Conservation (phyloP, 768 basidiomycete genomes). For the Termitomyces sp. region DNA sequence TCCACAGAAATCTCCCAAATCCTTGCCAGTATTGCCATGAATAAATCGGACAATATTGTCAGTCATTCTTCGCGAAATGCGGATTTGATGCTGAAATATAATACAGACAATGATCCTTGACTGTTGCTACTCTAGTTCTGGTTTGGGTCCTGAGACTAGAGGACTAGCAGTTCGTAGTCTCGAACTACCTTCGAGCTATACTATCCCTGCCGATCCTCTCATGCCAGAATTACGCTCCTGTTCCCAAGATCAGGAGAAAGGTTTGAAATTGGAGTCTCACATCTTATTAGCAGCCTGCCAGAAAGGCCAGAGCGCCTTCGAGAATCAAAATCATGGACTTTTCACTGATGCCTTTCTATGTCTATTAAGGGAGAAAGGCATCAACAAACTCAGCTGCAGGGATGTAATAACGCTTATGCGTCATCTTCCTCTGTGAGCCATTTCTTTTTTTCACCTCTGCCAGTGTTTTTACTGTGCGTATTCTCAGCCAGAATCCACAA, state of each 20-base stretch:
- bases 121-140: slow-evolving; percentile 4
- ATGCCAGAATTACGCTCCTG: neutral
- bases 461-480: neutral
- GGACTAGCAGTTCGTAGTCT: neutral
- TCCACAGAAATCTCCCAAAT: neutral
- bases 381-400: slow-evolving; percentile 1
- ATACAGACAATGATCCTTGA: slow-evolving; percentile 12
- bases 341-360: slow-evolving; percentile 3
- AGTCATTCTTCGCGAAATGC: no score
- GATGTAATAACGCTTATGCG: neutral
- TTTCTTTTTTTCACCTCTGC: neutral
- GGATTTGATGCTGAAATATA: no score
- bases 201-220: neutral
- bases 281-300: slow-evolving; percentile 8
- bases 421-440: slow-evolving; percentile 1
- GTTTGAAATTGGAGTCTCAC: neutral
- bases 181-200: neutral
- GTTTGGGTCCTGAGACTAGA: no score
- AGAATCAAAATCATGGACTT: neutral
- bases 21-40: neutral
- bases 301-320: neutral
- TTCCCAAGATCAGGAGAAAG: no score
- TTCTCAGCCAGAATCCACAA: neutral
- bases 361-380: neutral
- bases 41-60: slow-evolving; percentile 4